Base-by-base conservation (phyloP, 345 rosid genomes). In the Populus alba region DNA sequence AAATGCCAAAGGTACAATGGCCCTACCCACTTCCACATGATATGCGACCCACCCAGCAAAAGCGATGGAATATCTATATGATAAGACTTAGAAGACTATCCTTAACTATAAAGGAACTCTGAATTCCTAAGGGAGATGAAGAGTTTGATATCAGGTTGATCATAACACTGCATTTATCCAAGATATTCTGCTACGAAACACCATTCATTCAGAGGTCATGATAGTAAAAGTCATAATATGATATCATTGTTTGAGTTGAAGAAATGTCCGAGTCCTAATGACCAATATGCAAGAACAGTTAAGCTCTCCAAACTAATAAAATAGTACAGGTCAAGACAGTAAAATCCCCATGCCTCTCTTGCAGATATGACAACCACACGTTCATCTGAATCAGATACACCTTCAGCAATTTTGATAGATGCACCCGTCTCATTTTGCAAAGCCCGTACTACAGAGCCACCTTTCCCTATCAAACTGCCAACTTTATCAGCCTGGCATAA, bases 401-500 rank as follows among this genome's bases (percentile, higher is more conserved):
- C 82, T 81, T 92, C 93, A 22, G 87, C 87, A 8, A 92, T 87
- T 84, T 91, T 91, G 80, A 92, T 91, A 35, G 83, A 80, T 0
- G 97, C 93, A 33, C 97, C 97, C 16, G 95, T 92, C 72, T 92
- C 97, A 73, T 86, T 85, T 73, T 92, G 91, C 85, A 92, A 16
- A 66, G 83, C 85, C 38, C 88, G 81, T 71, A 92, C 80, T 47
- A 88, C 85, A 39, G 88, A 86, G 73, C 97, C 97, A 68, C 95
- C 95, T 83, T 90, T 92, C 79, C 97, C 97, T 66, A 92, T 92
- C 89, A 91, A 84, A 75, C 90, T 87, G 38, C 95, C 95, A 78
- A 92, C 93, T 84, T 90, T 92, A 77, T 90, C 94, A 79, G 78
- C 90, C 41, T 88, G 93, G 80, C 95, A 92, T 23, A 92, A 81